phyloP scores from a whole-genome alignment of 306 rosid species.

The Cucurbita maxima region DNA sequence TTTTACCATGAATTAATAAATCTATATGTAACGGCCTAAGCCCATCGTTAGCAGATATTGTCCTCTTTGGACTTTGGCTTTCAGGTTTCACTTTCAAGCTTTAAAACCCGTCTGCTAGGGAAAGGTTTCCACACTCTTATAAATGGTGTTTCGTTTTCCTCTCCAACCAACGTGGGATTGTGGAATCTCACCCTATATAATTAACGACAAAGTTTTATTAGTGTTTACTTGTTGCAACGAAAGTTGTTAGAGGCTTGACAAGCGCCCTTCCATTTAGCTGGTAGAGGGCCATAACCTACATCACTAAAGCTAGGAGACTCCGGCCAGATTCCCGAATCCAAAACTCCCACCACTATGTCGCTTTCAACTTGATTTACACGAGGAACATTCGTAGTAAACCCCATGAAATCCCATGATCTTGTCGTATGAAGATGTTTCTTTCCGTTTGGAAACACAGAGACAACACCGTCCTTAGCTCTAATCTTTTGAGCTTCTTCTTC shows the following conservation, averaged over 20 bases:
- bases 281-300: background rate
- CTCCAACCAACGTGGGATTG: too few species aligned
- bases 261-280: background rate
- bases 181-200: too few species aligned
- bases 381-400: background rate
- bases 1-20: background rate
- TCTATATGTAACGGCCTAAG: too few species aligned
- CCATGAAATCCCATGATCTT: slow-evolving; percentile 1
- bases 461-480: slow-evolving; percentile 15
- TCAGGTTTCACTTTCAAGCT: too few species aligned
- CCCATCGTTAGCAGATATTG: too few species aligned
- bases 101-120: too few species aligned
- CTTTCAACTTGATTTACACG: slow-evolving; percentile 3
- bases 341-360: background rate
- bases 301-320: background rate
- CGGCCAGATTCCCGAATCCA: background rate
- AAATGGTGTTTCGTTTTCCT: too few species aligned
- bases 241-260: background rate
- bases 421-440: slow-evolving; percentile 22
- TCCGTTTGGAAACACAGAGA: slow-evolving; percentile 23
- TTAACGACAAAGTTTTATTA: too few species aligned
- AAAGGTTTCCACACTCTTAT: too few species aligned
- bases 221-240: background rate
- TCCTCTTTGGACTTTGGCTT: too few species aligned
- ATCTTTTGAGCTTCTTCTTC: background rate